phyloP scores from a whole-genome alignment of 169 alveolate species.

The Plasmodium sp. region DNA sequence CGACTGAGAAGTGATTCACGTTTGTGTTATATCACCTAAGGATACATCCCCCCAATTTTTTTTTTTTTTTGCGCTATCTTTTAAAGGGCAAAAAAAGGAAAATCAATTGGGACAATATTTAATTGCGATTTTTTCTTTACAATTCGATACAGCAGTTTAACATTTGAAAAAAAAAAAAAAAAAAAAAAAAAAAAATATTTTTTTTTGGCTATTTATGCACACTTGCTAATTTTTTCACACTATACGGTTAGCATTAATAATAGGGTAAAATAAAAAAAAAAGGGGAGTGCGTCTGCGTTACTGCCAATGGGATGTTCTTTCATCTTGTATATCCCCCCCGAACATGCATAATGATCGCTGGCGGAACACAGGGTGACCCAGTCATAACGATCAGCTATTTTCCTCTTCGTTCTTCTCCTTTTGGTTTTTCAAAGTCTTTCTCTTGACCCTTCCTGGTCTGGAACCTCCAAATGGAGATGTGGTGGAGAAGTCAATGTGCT shows the following conservation, averaged over 20 bases:
- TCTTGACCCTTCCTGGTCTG: conserved; percentile 97
- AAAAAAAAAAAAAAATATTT: neutral
- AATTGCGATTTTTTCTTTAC: neutral
- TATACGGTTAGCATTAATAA: neutral
- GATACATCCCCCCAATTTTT: neutral
- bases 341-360: neutral
- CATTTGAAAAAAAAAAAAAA: neutral
- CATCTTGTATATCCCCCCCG: neutral
- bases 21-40: neutral
- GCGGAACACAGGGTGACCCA: neutral
- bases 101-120: neutral
- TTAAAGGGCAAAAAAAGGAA: neutral
- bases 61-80: neutral
- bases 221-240: neutral
- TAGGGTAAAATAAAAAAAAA: neutral
- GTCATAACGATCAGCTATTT: neutral
- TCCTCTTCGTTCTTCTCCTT: conserved; percentile 53
- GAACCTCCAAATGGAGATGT: conserved; percentile 98
- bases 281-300: neutral
- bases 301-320: neutral
- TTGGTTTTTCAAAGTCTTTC: conserved; percentile 88
- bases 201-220: neutral
- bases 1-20: neutral
- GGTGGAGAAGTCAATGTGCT: conserved; percentile 96
- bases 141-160: neutral